Conservation (phyloP, 1,284 basidiomycete species). For the Puccinia triticina region DNA sequence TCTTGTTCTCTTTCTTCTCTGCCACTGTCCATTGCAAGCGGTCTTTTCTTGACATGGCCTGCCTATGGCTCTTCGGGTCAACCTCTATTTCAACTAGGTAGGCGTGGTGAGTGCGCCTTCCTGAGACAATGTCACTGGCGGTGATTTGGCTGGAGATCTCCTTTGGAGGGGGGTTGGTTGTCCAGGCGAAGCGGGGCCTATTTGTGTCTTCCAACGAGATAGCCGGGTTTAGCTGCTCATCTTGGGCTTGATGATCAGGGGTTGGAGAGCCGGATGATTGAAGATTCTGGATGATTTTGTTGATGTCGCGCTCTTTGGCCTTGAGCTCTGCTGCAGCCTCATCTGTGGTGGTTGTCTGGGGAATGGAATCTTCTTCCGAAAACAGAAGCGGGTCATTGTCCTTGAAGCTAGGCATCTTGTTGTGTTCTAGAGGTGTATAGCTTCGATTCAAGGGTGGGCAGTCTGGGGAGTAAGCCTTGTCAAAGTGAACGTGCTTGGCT, state of each 20-base stretch:
- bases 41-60: background rate
- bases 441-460: background rate
- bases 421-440: background rate
- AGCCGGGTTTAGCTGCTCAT: no score
- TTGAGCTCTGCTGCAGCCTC: no score
- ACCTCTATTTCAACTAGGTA: background rate
- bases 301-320: no score
- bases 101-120: background rate
- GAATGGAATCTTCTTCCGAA: background rate
- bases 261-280: no score
- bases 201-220: no score
- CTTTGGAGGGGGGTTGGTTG: background rate
- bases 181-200: background rate
- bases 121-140: background rate
- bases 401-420: background rate
- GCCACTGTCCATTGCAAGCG: background rate
- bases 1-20: background rate
- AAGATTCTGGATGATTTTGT: no score
- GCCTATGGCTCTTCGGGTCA: background rate
- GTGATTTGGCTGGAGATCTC: background rate
- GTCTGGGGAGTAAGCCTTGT: background rate
- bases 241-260: background rate
- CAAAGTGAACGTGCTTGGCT: background rate
- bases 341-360: no score
- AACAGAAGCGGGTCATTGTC: background rate